Percentiles rank a stretch among this genome's conserved stretches.
Conservation (phyloP, 495 filamentous ascomycete genomes). For the Apiosordaria backusii region DNA sequence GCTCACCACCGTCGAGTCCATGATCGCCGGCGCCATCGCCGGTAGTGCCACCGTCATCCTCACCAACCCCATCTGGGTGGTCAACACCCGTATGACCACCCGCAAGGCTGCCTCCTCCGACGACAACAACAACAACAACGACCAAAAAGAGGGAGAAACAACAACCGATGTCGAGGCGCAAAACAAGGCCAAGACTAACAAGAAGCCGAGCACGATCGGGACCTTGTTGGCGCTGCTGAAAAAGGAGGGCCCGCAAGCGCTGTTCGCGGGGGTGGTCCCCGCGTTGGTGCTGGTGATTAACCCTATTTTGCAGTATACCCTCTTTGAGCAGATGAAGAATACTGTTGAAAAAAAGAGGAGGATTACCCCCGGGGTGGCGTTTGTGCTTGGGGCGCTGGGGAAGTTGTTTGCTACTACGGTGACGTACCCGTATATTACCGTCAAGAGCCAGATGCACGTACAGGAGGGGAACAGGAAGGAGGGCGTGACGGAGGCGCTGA, state of each 20-base stretch:
- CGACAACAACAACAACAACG: constrained; percentile 17
- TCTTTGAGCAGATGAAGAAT: constrained; percentile 95
- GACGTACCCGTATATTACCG: constrained; percentile 97
- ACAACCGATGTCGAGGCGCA: constrained; percentile 26
- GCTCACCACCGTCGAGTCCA: constrained; percentile 83
- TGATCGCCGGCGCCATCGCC: constrained; percentile 93
- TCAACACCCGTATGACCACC: constrained; percentile 97
- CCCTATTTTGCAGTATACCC: constrained; percentile 96
- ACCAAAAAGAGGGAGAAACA: constrained; percentile 56
- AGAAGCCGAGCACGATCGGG: constrained; percentile 65
- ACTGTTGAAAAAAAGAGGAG: constrained; percentile 46
- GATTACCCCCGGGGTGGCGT: constrained; percentile 80
- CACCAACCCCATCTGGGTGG: constrained; percentile 98
- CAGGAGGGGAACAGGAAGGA: constrained; percentile 59
- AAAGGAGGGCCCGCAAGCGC: constrained; percentile 74
- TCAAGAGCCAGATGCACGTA: constrained; percentile 96
- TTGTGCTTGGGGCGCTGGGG: constrained; percentile 86
- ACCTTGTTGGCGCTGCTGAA: constrained; percentile 72
- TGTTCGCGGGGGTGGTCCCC: constrained; percentile 90
- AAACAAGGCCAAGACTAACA: constrained; percentile 20
- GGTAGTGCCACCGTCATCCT: constrained; percentile 90
- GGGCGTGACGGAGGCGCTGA: constrained; percentile 69
- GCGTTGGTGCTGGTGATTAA: constrained; percentile 94
- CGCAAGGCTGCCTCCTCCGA: constrained; percentile 54
- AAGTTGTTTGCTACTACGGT: constrained; percentile 91